Conservation (phyloP, 257 asterid species). For the Solanum tarapatanum region DNA sequence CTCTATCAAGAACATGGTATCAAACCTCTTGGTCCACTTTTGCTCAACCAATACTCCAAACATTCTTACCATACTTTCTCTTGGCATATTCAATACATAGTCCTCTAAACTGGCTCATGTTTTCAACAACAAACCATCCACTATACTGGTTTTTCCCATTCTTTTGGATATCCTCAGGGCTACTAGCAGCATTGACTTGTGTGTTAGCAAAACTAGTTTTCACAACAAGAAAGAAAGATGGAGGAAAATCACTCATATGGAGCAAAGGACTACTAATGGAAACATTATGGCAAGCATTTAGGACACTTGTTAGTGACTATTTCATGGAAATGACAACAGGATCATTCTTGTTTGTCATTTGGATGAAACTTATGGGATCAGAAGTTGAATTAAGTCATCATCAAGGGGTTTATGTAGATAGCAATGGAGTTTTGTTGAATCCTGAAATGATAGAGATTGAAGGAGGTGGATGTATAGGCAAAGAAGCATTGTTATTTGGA, state of each 20-base stretch:
- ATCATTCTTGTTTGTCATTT: slow-evolving; percentile 38
- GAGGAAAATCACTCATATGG: slow-evolving; percentile 53
- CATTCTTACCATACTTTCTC: slow-evolving; percentile 53
- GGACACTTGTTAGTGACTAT: slow-evolving; percentile 55
- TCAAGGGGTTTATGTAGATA: slow-evolving; percentile 68
- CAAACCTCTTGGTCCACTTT: slow-evolving; percentile 56
- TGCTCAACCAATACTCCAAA: slow-evolving; percentile 61
- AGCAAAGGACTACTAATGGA: slow-evolving; percentile 47
- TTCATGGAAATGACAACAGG: slow-evolving; percentile 64
- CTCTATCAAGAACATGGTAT: slow-evolving; percentile 45
- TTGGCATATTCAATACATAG: slow-evolving; percentile 30
- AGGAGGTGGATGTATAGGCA: slow-evolving; percentile 55
- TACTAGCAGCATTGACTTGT: slow-evolving; percentile 31
- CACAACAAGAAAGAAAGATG: slow-evolving; percentile 62
- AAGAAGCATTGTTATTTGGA: slow-evolving; percentile 69
- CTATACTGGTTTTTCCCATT: slow-evolving; percentile 48
- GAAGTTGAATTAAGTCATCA: slow-evolving; percentile 29
- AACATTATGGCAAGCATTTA: slow-evolving; percentile 79
- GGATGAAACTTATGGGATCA: slow-evolving; percentile 86
- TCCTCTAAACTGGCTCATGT: slow-evolving; percentile 31
- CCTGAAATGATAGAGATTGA: slow-evolving; percentile 84
- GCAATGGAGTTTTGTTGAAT: slow-evolving; percentile 68
- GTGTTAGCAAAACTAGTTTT: slow-evolving; percentile 46
- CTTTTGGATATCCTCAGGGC: slow-evolving; percentile 69
- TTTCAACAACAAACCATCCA: slow-evolving; percentile 18